A percentile compares a stretch with the other conserved stretches of the same genome.
Evolutionary conservation across 2,329 filamentous ascomycete species (phyloP).

Genomic region (Ceratocystis cubensis): DNA sequence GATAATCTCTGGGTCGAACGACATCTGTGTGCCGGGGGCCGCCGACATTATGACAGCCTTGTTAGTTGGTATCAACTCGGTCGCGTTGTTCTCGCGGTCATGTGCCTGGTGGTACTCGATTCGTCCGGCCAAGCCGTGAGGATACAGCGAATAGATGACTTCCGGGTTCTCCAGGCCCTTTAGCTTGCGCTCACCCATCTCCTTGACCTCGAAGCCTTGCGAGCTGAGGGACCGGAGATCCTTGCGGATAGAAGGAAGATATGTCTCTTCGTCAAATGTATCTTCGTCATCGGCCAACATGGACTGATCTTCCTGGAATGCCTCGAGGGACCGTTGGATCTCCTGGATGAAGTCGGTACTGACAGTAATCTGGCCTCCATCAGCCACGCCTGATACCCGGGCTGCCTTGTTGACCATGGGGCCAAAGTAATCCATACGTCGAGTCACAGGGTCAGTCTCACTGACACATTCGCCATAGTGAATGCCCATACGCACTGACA

Average conservation of each 20-base stretch:
- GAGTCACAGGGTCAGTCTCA: conserved; percentile 88
- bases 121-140: conserved; percentile 72
- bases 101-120: conserved; percentile 50
- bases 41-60: conserved; percentile 29
- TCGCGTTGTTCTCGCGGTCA: conserved; percentile 19
- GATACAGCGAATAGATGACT: conserved; percentile 89
- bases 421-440: conserved; percentile 98
- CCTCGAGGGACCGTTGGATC: conserved; percentile 80
- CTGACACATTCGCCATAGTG: conserved; percentile 93
- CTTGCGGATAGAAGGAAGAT: conserved; percentile 66
- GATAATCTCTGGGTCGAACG: conserved; percentile 69
- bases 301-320: conserved; percentile 44
- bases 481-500: conserved; percentile 94
- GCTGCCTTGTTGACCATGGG: conserved; percentile 98
- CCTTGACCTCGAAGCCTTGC: conserved; percentile 93
- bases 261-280: conserved; percentile 54
- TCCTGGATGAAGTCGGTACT: conserved; percentile 96
- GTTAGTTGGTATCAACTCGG: conserved; percentile 40
- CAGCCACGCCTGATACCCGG: conserved; percentile 84
- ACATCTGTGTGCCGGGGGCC: conserved; percentile 51
- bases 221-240: conserved; percentile 78
- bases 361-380: conserved; percentile 93
- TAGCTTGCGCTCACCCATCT: conserved; percentile 85
- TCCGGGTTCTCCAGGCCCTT: conserved; percentile 97
- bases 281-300: conserved; percentile 46